Conservation (phyloP, 1,139 yeast species). For the Hemisphaericaspora lyxosophila region DNA sequence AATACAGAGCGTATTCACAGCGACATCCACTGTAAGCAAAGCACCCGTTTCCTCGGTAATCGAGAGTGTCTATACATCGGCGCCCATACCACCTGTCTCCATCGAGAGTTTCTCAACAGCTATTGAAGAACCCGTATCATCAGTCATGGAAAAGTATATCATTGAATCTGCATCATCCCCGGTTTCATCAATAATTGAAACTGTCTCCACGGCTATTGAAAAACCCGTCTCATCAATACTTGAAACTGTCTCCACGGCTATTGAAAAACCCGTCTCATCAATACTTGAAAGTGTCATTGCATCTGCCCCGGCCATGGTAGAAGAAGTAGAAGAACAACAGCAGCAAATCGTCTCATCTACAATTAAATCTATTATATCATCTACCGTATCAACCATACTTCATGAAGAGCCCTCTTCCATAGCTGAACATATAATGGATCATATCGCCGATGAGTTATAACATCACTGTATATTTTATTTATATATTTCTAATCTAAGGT, state of each 20-base stretch:
- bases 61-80: neutral
- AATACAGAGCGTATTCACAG: no score
- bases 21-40: neutral
- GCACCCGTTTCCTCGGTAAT: neutral
- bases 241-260: neutral
- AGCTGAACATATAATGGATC: no score
- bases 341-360: neutral
- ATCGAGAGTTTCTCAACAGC: no score
- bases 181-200: neutral
- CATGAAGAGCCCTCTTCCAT: no score
- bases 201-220: neutral
- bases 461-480: neutral
- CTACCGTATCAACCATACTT: neutral
- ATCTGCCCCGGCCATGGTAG: neutral
- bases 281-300: neutral
- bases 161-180: neutral
- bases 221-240: neutral
- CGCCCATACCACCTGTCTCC: no score
- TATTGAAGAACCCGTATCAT: neutral
- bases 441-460: constrained; percentile 12
- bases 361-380: neutral
- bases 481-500: constrained; percentile 12
- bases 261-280: constrained; percentile 1
- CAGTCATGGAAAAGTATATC: neutral
- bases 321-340: no score